Evolutionary conservation across 768 basidiomycete genomes (phyloP).

Genomic region (Termitomyces sp.): DNA sequence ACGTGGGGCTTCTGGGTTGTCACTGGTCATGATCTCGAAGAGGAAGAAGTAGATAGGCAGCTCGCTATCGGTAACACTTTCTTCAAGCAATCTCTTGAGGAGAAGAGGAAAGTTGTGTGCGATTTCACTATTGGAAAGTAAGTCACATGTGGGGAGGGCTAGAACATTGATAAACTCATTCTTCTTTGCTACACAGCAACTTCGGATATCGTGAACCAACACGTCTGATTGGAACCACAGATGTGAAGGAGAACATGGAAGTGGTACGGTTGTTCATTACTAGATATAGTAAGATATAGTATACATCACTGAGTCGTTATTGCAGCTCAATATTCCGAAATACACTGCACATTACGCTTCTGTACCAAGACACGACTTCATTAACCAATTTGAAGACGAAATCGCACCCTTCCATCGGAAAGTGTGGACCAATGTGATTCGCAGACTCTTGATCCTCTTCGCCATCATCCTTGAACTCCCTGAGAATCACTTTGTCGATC

Average conservation of each 20-base stretch:
- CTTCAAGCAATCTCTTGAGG: slow-evolving; percentile 30
- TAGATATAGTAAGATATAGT: too few relatives aligned
- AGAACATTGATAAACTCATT: background rate
- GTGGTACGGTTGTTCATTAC: slow-evolving; percentile 19
- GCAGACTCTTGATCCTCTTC: slow-evolving; percentile 27
- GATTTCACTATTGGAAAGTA: slow-evolving; percentile 30
- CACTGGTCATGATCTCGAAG: slow-evolving; percentile 32
- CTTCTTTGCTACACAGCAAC: slow-evolving; percentile 15
- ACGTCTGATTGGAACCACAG: slow-evolving; percentile 27
- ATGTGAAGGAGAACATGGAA: slow-evolving; percentile 36
- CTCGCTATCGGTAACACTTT: slow-evolving; percentile 33
- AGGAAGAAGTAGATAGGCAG: slow-evolving; percentile 33
- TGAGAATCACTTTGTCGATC: slow-evolving; percentile 38
- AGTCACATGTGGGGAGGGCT: background rate
- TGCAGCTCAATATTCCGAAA: slow-evolving; percentile 32
- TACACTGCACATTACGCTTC: slow-evolving; percentile 17
- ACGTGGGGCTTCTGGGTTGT: slow-evolving; percentile 41
- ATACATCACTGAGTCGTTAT: too few relatives aligned
- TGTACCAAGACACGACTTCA: slow-evolving; percentile 20
- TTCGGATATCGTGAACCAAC: slow-evolving; percentile 34
- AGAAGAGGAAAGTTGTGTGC: slow-evolving; percentile 27
- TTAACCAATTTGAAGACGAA: slow-evolving; percentile 23
- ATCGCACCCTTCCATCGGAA: slow-evolving; percentile 26
- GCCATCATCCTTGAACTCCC: slow-evolving; percentile 45
- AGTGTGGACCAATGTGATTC: slow-evolving; percentile 27